A percentile compares a stretch with the other conserved stretches of the same genome.
Evolutionary conservation across 2,329 filamentous ascomycete species (phyloP).

Genomic region (Acrocalymma vagum): DNA sequence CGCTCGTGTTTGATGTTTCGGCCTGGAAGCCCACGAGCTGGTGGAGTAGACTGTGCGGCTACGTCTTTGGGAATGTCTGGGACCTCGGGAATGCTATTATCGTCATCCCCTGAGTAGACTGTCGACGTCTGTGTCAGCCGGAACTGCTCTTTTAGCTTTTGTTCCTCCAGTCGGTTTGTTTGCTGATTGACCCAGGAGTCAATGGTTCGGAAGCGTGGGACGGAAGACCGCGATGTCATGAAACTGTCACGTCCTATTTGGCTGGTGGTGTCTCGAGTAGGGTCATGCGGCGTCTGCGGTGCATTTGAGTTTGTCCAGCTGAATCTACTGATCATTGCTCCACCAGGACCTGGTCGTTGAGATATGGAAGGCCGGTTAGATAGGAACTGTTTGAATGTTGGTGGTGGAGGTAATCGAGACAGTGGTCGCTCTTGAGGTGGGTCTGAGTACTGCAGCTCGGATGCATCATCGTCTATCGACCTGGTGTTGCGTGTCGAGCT

Average conservation of each 20-base stretch:
- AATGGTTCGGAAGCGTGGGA: conserved; percentile 50
- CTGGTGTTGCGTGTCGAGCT: conserved; percentile 42
- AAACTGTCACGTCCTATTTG: conserved; percentile 42
- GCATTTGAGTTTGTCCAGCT: conserved; percentile 52
- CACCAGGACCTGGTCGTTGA: conserved; percentile 32
- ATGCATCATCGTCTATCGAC: conserved; percentile 31
- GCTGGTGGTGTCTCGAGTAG: conserved; percentile 33
- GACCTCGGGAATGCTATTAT: conserved; percentile 36
- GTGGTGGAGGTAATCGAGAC: conserved; percentile 38
- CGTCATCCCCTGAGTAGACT: conserved; percentile 28
- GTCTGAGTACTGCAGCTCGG: conserved; percentile 32
- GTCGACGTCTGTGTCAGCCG: conserved; percentile 40
- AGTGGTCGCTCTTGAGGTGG: conserved; percentile 22
- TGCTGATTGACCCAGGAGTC: conserved; percentile 53
- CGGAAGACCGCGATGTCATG: conserved; percentile 45
- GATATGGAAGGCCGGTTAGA: conserved; percentile 45
- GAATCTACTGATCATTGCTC: conserved; percentile 41
- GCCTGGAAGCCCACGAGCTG: conserved; percentile 32
- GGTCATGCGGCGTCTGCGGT: conserved; percentile 47
- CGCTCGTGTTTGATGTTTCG: conserved; percentile 44
- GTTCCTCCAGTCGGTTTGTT: conserved; percentile 45
- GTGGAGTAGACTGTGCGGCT: conserved; percentile 12
- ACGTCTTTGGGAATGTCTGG: conserved; percentile 34
- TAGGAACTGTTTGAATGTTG: conserved; percentile 49
- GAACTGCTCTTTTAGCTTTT: conserved; percentile 44